Base-by-base conservation (phyloP, 495 filamentous ascomycete genomes). In the Aspergillus hancockii region DNA sequence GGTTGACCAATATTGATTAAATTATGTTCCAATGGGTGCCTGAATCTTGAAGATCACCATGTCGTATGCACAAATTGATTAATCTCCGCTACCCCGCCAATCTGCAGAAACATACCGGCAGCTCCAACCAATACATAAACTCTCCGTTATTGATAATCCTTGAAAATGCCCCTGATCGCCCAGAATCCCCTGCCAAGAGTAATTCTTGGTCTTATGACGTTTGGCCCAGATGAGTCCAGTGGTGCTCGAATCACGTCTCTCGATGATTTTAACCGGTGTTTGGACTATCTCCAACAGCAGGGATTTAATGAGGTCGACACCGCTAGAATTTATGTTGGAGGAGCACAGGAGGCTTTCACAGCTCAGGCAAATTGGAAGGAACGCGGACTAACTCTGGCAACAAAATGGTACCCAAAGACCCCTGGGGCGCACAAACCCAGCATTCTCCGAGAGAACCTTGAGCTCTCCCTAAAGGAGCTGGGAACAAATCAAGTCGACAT, bases 291-390 rank as follows among this genome's bases (percentile, higher is more conserved):
- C 66, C 86, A 91, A 68, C 74, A 81, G 40, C 83, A 86, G 53
- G 88, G 89, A 3, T 92, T 92, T 72, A 85, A 86, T 60, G 90
- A 94, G 67, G 73, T 93, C 43, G 90, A 94, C 68, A 92, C 90
- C 28, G 91, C 91, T 8, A 83, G 91, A 1, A 64, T 83, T 34
- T 98, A 97, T 67, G 71, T 90, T 25, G 84, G 72, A 22, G 85
- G 89, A 36, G 73, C 84, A 51, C 93, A 97, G 66, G 93, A 98
- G 71, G 87, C 85, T 14, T 97, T 88, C 66, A 95, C 91, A 0
- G 77, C 82, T 16, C 79, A 89, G 58, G 87, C 90, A 0, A 78
- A 82, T 13, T 97, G 90, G 90, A 87, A 90, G 67, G 86, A 93
- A 47, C 82, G 89, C 45, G 92, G 93, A 0, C 72, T 98, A 60